Percentiles rank a stretch among this genome's conserved stretches.
Conservation (phyloP, 768 basidiomycete genomes). For the Amanita jacksonii region DNA sequence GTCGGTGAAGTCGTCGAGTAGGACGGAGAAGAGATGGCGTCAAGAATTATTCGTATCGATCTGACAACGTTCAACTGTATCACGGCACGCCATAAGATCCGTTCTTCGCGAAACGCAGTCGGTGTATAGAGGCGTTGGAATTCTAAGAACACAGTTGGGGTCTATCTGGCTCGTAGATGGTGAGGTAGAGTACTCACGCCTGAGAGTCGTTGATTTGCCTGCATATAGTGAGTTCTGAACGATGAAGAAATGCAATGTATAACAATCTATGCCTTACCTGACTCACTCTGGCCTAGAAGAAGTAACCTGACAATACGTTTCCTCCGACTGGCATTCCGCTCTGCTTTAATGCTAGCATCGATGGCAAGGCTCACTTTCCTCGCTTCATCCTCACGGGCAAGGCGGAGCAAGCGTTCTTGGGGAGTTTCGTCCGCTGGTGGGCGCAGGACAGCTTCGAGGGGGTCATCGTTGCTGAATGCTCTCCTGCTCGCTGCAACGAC, state of each 20-base stretch:
- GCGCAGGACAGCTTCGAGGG: slow-evolving; percentile 52
- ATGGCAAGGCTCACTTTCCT: slow-evolving; percentile 55
- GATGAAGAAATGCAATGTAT: slow-evolving; percentile 6
- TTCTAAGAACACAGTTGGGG: slow-evolving; percentile 31
- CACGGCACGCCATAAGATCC: slow-evolving; percentile 73
- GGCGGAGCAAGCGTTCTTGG: slow-evolving; percentile 42
- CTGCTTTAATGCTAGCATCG: slow-evolving; percentile 63
- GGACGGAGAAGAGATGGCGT: slow-evolving; percentile 30
- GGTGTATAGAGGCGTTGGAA: slow-evolving; percentile 72
- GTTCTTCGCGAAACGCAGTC: slow-evolving; percentile 64
- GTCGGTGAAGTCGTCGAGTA: slow-evolving; percentile 18
- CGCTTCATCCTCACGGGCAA: slow-evolving; percentile 59
- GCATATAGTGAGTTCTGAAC: slow-evolving; percentile 5
- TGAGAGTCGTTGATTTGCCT: slow-evolving; percentile 77
- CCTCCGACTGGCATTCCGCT: slow-evolving; percentile 55
- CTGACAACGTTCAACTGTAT: slow-evolving; percentile 79
- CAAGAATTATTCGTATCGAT: slow-evolving; percentile 66
- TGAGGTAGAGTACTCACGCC: slow-evolving; percentile 44
- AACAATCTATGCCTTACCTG: slow-evolving; percentile 31
- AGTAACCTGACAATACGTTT: slow-evolving; percentile 62
- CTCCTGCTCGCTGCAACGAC: slow-evolving; percentile 15
- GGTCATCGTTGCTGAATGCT: slow-evolving; percentile 34
- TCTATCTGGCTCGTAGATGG: neutral
- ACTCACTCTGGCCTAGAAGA: slow-evolving; percentile 77
- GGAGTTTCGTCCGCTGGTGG: slow-evolving; percentile 63